Evolutionary conservation across 169 alveolate species (phyloP).

Genomic region (Plasmodium ovale): DNA sequence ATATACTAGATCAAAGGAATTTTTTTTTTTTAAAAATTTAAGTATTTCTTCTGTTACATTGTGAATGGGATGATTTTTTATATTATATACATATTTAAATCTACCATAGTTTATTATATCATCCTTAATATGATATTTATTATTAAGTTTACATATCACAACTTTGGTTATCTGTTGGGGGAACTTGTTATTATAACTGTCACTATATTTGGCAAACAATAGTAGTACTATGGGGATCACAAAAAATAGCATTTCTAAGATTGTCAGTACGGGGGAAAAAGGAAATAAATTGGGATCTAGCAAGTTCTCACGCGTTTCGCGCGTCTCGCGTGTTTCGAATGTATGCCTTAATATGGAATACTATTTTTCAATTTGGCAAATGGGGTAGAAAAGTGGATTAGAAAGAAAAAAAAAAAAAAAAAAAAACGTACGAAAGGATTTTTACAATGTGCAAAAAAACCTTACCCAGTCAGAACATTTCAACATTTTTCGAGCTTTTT

Average conservation of each 20-base stretch:
- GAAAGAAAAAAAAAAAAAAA: not conserved
- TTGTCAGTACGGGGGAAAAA: too few relatives aligned
- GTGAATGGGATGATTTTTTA: slow-evolving; percentile 69
- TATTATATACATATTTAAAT: slow-evolving; percentile 72
- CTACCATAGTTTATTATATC: slow-evolving; percentile 68
- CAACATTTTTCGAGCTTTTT: slow-evolving; percentile 2
- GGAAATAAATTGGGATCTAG: too few relatives aligned
- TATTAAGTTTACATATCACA: slow-evolving; percentile 40
- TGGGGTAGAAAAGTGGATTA: too few relatives aligned
- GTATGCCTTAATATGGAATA: too few relatives aligned
- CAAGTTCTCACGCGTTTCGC: too few relatives aligned
- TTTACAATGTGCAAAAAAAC: not conserved
- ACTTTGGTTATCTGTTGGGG: slow-evolving; percentile 19
- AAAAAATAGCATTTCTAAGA: slow-evolving; percentile 30
- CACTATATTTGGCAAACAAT: not conserved
- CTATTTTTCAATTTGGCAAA: too few relatives aligned
- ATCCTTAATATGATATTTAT: slow-evolving; percentile 41
- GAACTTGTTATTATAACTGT: not conserved
- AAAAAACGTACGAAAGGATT: not conserved
- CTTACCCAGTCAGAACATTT: slow-evolving; percentile 18
- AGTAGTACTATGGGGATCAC: not conserved
- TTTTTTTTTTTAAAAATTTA: slow-evolving; percentile 33
- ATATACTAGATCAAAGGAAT: slow-evolving; percentile 26
- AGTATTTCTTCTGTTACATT: slow-evolving; percentile 30
- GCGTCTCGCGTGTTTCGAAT: too few relatives aligned